Base-by-base conservation (phyloP, 2,329 filamentous ascomycete species). In the Aspergillus chevalieri region DNA sequence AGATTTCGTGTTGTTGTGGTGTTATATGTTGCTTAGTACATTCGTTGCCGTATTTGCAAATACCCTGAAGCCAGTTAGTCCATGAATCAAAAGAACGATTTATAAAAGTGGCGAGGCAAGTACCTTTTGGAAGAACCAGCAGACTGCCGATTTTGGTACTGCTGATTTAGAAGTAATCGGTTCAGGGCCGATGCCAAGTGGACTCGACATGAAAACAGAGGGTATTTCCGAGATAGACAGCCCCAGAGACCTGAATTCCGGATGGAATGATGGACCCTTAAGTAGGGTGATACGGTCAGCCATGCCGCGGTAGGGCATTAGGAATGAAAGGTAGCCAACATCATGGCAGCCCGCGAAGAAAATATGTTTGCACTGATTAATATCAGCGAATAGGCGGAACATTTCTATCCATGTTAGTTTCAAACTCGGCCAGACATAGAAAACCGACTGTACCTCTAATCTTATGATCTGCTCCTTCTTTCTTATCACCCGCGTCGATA, bases 261-360 rank as follows among this genome's bases (percentile, higher is more conserved):
- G 64, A 53, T 79, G 76, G 52, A 80, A 78, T 2, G 67, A 67
- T 21, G 76, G 64, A n/a, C 72, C 74, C 50, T 74, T 74, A 41
- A 84, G 62, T 9, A 84, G 74, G 0, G 80, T 83, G 51, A 84
- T 75, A 46, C 74, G 74, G 21, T 78, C 72, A 6, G 66, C 63
- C 50, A 74, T 71, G 41, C 74, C 75, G 41, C 67, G 68, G 57
- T 79, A 78, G 6, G 78, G 77, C 4, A 73, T 77, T 22, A 85
- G 67, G 44, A 82, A 73, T 6, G 78, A 75, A 43, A 82, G 65
- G 59, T 84, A 83, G 46, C 77, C 76, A 21, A 71, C 71, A 56
- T 85, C 79, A 55, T 84, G 81, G 57, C 82, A 85, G 36, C 77
- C 81, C 4, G 80, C 83, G 50, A 83, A 80, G 58, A 79, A 80